A percentile compares a stretch with the other conserved stretches of the same genome.
phyloP scores from a whole-genome alignment of 2,329 filamentous ascomycete genomes.

The Colletotrichum spinosum region DNA sequence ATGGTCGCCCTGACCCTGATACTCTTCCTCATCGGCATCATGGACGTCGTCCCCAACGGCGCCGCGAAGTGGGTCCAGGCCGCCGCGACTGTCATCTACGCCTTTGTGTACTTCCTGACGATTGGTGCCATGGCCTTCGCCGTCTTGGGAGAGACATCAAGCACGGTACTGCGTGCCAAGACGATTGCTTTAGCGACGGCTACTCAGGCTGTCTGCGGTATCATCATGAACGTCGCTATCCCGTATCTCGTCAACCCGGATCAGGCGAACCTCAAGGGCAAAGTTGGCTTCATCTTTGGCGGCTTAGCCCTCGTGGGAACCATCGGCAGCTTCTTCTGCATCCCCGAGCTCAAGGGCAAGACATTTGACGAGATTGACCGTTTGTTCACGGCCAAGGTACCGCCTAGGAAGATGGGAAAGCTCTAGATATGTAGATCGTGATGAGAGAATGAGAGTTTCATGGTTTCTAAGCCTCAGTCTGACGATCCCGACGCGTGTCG shows the following conservation, averaged over 20 bases:
- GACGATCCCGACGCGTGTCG: too few relatives aligned
- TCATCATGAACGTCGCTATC: slow-evolving; percentile 44
- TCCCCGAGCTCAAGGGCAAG: slow-evolving; percentile 41
- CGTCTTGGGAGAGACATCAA: slow-evolving; percentile 64
- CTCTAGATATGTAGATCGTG: not conserved
- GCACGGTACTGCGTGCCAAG: slow-evolving; percentile 57
- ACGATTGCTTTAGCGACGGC: slow-evolving; percentile 58
- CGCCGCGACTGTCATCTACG: slow-evolving; percentile 58
- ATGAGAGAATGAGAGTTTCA: not conserved
- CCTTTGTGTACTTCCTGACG: slow-evolving; percentile 49
- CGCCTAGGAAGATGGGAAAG: slow-evolving; percentile 16
- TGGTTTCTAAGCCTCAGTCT: too few relatives aligned
- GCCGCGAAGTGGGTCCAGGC: slow-evolving; percentile 59
- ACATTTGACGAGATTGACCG: slow-evolving; percentile 43
- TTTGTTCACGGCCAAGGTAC: slow-evolving; percentile 42
- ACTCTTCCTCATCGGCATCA: slow-evolving; percentile 55
- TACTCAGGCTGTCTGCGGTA: slow-evolving; percentile 52
- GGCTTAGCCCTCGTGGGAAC: slow-evolving; percentile 38
- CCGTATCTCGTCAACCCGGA: slow-evolving; percentile 43
- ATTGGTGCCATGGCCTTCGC: slow-evolving; percentile 53
- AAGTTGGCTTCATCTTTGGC: slow-evolving; percentile 43
- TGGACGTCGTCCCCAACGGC: slow-evolving; percentile 56
- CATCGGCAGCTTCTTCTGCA: slow-evolving; percentile 38
- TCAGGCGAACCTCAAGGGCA: slow-evolving; percentile 47
- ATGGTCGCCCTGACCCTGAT: slow-evolving; percentile 52